Evolutionary conservation across 2,329 filamentous ascomycete genomes (phyloP), one percentile per base, ranked within the genome.

Genomic region (Myriosclerotinia scirpicola): DNA sequence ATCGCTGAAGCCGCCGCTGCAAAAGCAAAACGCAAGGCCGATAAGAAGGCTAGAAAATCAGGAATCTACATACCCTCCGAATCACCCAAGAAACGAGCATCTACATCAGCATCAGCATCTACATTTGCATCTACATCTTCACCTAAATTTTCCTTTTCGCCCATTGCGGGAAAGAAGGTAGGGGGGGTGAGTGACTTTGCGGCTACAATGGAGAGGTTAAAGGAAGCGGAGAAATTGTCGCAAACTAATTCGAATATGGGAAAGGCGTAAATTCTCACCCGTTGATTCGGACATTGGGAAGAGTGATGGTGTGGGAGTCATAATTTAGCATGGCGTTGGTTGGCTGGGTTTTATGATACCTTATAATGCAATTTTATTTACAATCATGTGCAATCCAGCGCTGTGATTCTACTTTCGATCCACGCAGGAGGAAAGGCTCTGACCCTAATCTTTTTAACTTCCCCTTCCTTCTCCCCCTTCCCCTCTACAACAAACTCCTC

Each of bases 361-460:
- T 15, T 38, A 30, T 42, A 9, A 54, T 20, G n/a, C 17, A 53
- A 54, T 36, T 54, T 54, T 11, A 36, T 42, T 30, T 20, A 62
- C 15, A 46, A 11, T 8, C 22, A n/a, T 64, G 22, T 46, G 42
- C 14, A 26, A 20, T 59, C 30, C 30, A 34, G n/a, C 46, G 5
- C 17, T 59, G 34, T 8, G 8, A 34, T 34, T 42, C 60, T 55
- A 34, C 22, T 63, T 34, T 71, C 66, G 69, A 75, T 74, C 94
- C 94, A 98, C 52, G 87, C 82, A 0, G 93, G 93, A 72, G 97
- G 88, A 78, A 97, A 90, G 0, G 94, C 92, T 80, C 90, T 93
- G 46, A 93, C 74, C 71, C 83, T 85, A 20, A 86, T 80, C 54
- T 82, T 81, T 54, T 79, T 77, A 12, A 75, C 72, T 44, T 74